phyloP scores from a whole-genome alignment of 495 filamentous ascomycete genomes.

The Penicillium dipodomyicola region DNA sequence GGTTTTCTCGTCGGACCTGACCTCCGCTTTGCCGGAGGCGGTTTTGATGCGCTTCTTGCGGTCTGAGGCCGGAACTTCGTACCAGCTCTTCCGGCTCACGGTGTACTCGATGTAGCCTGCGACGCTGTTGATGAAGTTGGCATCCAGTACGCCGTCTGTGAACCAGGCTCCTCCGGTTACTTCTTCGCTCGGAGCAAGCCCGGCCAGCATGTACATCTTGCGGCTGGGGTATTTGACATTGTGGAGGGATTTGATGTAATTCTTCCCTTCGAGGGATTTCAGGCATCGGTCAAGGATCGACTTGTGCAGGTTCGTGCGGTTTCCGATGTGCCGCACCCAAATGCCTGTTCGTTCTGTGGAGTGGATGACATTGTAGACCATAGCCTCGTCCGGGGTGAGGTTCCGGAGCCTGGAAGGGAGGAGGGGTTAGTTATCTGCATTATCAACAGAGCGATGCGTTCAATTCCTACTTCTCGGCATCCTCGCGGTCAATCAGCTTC shows the following conservation, averaged over 20 bases:
- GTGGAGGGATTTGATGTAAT: constrained; percentile 76
- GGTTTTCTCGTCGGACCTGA: constrained; percentile 33
- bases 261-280: constrained; percentile 76
- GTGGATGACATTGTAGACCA: constrained; percentile 85
- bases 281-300: constrained; percentile 70
- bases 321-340: constrained; percentile 80
- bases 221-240: constrained; percentile 59
- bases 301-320: constrained; percentile 73
- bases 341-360: constrained; percentile 75
- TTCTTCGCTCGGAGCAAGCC: constrained; percentile 75
- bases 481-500: constrained; percentile 63
- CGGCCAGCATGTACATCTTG: constrained; percentile 65
- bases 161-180: constrained; percentile 94
- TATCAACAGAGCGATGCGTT: neutral
- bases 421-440: constrained; percentile 9
- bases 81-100: constrained; percentile 69
- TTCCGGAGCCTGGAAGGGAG: constrained; percentile 56
- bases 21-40: constrained; percentile 33
- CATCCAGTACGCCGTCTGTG: constrained; percentile 81
- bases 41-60: constrained; percentile 45
- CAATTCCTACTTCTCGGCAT: constrained; percentile 64
- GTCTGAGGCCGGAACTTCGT: constrained; percentile 37
- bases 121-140: constrained; percentile 74
- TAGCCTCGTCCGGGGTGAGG: constrained; percentile 65
- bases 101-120: constrained; percentile 66